Conservation (phyloP, 495 filamentous ascomycete species). For the Cryomyces minteri region DNA sequence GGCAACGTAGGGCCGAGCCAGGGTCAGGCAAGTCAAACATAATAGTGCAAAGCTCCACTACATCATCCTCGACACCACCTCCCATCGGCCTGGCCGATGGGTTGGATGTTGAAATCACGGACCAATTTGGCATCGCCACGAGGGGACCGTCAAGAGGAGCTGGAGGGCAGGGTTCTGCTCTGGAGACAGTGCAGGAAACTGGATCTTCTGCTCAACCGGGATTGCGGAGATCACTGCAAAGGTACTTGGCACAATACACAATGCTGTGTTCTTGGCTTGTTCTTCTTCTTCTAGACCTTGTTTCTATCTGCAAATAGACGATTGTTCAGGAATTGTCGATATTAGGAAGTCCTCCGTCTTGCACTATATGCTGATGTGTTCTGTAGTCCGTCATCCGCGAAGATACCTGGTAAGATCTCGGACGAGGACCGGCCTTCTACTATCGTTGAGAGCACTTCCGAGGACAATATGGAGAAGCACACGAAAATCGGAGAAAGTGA, state of each 20-base stretch:
- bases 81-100: not conserved
- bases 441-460: constrained; percentile 15
- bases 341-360: too few relatives aligned
- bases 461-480: constrained; percentile 15
- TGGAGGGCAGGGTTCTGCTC: constrained; percentile 44
- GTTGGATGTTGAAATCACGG: not conserved
- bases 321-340: too few relatives aligned
- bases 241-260: too few relatives aligned
- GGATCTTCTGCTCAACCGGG: constrained; percentile 63
- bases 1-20: constrained; percentile 6
- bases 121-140: not conserved
- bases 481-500: constrained; percentile 31
- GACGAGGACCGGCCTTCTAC: constrained; percentile 29
- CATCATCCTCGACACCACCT: constrained; percentile 25
- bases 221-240: constrained; percentile 6
- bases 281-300: too few relatives aligned
- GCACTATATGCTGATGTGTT: too few relatives aligned
- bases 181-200: constrained; percentile 89
- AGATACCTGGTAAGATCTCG: too few relatives aligned
- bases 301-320: too few relatives aligned
- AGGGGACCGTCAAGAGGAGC: constrained; percentile 31
- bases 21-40: constrained; percentile 24
- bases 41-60: constrained; percentile 33
- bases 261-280: too few relatives aligned
- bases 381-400: too few relatives aligned